Conservation (phyloP, 2,329 filamentous ascomycete genomes). For the Torrubiella hemipterigena region DNA sequence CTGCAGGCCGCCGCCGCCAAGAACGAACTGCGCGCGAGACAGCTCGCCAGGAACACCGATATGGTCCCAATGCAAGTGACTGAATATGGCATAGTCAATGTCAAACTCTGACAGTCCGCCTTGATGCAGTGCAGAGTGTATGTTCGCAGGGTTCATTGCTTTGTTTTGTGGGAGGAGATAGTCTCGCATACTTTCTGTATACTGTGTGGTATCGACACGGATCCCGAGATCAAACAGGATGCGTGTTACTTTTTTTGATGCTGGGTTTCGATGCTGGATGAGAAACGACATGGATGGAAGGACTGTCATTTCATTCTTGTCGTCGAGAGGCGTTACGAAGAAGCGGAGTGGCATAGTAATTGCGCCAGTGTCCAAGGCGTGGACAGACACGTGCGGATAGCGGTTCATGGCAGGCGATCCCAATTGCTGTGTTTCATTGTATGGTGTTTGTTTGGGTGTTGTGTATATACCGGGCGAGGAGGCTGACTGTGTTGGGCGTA, state of each 20-base stretch:
- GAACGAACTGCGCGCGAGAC: conserved; percentile 30
- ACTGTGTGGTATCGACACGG: background rate
- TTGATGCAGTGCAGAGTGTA: background rate
- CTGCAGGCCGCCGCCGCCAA: conserved; percentile 33
- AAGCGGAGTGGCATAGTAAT: background rate
- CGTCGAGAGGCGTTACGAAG: conserved; percentile 1
- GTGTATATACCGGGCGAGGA: too few relatives aligned
- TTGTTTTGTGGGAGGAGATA: background rate
- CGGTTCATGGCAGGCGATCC: too few relatives aligned
- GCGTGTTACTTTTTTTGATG: background rate
- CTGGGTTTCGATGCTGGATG: background rate
- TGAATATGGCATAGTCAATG: conserved; percentile 26
- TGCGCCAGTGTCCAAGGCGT: background rate
- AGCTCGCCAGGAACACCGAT: conserved; percentile 43
- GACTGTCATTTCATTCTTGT: background rate
- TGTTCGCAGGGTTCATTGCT: background rate
- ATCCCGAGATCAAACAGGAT: conserved; percentile 2
- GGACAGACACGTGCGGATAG: background rate
- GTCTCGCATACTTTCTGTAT: background rate
- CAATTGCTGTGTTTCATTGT: too few relatives aligned
- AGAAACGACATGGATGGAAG: conserved; percentile 1
- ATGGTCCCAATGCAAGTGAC: conserved; percentile 47
- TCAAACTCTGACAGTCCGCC: conserved; percentile 4
- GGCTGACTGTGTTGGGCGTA: too few relatives aligned
- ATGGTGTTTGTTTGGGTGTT: too few relatives aligned